phyloP scores from a whole-genome alignment of 2,329 filamentous ascomycete species.

The Chrysoporthe puriensis region DNA sequence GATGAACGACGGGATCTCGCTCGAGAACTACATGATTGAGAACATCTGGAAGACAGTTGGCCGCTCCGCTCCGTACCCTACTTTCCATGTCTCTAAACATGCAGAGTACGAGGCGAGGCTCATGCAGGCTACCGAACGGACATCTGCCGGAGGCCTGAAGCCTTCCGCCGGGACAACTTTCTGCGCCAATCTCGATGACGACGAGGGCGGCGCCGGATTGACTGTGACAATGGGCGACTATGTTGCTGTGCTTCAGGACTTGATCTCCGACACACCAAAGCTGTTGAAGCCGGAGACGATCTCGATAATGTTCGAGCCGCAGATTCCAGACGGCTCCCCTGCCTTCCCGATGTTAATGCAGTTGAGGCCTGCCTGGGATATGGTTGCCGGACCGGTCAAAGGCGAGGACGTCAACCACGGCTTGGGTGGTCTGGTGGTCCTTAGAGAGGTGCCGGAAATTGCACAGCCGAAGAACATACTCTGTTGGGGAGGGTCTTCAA shows the following conservation, averaged over 20 bases:
- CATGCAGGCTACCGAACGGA: conserved; percentile 3
- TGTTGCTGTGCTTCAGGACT: conserved; percentile 9
- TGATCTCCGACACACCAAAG: neutral
- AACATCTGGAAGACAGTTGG: conserved; percentile 13
- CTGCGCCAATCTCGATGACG: conserved; percentile 6
- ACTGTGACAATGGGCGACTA: conserved; percentile 10
- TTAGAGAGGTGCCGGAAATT: conserved; percentile 3
- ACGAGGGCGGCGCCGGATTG: conserved; percentile 14
- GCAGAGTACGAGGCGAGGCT: conserved; percentile 6
- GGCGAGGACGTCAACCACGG: conserved; percentile 9
- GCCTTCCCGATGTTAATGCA: neutral
- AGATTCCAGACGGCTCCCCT: neutral
- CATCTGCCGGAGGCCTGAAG: conserved; percentile 1
- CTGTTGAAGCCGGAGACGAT: conserved; percentile 7
- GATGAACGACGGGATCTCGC: neutral
- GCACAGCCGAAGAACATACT: neutral
- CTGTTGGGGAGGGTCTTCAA: conserved; percentile 11
- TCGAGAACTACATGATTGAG: conserved; percentile 18
- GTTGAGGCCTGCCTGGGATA: conserved; percentile 13
- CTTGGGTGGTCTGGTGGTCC: conserved; percentile 2
- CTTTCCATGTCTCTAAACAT: conserved; percentile 5
- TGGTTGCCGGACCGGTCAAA: conserved; percentile 1
- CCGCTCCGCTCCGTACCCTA: conserved; percentile 7
- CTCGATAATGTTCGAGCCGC: neutral
- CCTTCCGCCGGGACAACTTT: neutral